Conservation (phyloP, 2,329 filamentous ascomycete species). For the Cryoendolithus antarcticus region DNA sequence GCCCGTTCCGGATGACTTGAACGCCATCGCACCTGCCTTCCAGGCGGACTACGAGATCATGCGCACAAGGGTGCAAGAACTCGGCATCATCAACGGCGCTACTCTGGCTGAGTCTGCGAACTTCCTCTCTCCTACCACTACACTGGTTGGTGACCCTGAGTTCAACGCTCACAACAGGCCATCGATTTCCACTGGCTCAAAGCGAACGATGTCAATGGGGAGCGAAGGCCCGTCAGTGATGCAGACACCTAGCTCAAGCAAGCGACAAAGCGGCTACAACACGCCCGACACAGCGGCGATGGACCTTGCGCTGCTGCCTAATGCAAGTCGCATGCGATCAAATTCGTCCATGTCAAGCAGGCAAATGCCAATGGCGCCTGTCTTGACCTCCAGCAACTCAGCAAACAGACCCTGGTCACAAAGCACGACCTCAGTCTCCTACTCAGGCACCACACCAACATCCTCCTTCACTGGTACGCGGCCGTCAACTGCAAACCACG, state of each 20-base stretch:
- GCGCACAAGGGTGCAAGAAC: slow-evolving; percentile 56
- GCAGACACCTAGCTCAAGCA: slow-evolving; percentile 24
- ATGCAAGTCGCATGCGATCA: slow-evolving; percentile 37
- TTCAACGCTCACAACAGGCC: slow-evolving; percentile 28
- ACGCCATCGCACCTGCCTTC: slow-evolving; percentile 67
- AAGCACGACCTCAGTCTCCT: slow-evolving; percentile 2
- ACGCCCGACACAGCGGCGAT: slow-evolving; percentile 21
- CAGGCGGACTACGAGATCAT: slow-evolving; percentile 64
- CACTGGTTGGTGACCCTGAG: slow-evolving; percentile 24
- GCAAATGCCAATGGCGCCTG: slow-evolving; percentile 15
- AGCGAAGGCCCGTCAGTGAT: slow-evolving; percentile 23
- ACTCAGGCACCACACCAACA: slow-evolving; percentile 42
- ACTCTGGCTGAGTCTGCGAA: slow-evolving; percentile 48
- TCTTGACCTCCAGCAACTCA: slow-evolving; percentile 18
- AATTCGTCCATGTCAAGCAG: slow-evolving; percentile 42
- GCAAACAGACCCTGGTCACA: slow-evolving; percentile 18
- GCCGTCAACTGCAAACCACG: slow-evolving; percentile 23
- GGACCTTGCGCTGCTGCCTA: slow-evolving; percentile 3
- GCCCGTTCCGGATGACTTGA: slow-evolving; percentile 51
- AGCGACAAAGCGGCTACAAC: slow-evolving; percentile 55
- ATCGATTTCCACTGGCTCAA: slow-evolving; percentile 24
- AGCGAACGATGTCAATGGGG: slow-evolving; percentile 26
- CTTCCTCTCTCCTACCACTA: slow-evolving; percentile 43
- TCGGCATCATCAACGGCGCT: slow-evolving; percentile 67
- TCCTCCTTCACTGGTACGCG: slow-evolving; percentile 26